A percentile compares a stretch with the other conserved stretches of the same genome.
Evolutionary conservation across 2,329 filamentous ascomycete species (phyloP).

Genomic region (Beauveria varroae): DNA sequence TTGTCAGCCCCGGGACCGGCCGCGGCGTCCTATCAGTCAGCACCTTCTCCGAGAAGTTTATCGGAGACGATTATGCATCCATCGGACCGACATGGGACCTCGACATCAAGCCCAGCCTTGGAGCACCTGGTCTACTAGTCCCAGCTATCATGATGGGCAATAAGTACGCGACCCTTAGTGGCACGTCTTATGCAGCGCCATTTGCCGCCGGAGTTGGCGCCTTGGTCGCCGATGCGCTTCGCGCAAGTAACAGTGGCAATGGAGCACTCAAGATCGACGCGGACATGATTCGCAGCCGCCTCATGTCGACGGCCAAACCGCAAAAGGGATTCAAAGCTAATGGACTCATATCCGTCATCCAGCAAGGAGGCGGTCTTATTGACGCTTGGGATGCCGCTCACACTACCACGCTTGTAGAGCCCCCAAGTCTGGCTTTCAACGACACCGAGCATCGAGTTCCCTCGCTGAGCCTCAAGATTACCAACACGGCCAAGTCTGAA

Average conservation of each 20-base stretch:
- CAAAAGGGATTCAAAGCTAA: neutral
- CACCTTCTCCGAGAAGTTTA: slow-evolving; percentile 42
- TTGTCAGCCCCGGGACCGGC: slow-evolving; percentile 27
- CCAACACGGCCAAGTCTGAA: slow-evolving; percentile 41
- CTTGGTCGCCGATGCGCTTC: neutral
- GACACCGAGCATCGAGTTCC: slow-evolving; percentile 50
- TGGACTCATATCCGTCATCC: slow-evolving; percentile 27
- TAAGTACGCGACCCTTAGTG: neutral
- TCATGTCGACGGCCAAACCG: neutral
- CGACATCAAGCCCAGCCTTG: slow-evolving; percentile 47
- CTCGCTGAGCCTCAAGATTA: slow-evolving; percentile 44
- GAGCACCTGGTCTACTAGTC: slow-evolving; percentile 42
- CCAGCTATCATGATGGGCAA: neutral
- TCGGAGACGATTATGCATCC: slow-evolving; percentile 43
- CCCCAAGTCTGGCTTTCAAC: slow-evolving; percentile 54
- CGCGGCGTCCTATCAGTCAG: slow-evolving; percentile 21
- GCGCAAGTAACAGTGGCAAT: neutral
- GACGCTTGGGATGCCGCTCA: slow-evolving; percentile 53
- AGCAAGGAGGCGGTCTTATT: slow-evolving; percentile 53
- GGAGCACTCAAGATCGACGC: neutral
- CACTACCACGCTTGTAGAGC: slow-evolving; percentile 44
- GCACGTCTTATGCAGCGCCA: neutral
- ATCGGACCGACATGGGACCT: slow-evolving; percentile 57
- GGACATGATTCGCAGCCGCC: neutral
- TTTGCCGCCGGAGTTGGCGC: neutral